Evolutionary conservation across 2,329 filamentous ascomycete genomes (phyloP), one percentile per base, ranked within the genome.

Genomic region (Botrytis squamosa): DNA sequence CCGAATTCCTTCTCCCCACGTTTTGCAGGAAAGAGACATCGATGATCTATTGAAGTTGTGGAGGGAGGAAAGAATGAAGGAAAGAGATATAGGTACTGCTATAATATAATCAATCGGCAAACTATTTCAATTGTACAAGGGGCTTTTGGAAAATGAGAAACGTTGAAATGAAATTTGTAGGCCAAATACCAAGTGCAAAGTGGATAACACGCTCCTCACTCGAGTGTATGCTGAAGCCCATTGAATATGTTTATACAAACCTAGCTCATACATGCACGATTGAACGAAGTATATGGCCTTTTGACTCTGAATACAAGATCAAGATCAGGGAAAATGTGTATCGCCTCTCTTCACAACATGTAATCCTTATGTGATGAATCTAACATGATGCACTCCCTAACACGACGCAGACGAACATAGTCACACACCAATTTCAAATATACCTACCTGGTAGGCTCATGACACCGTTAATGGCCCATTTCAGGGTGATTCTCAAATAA

Each of bases 351-450:
- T 18, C 3, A 63, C 12, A 16, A 25, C 20, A 66, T 38, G 8
- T 36, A 3, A 52, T 18, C 6, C 16, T 49, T 18, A 2, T 14
- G 18, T n/a, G n/a, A 8, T 25, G 20, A 25, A 25, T 18, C 29
- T 52, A 38, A n/a, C 29, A 82, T 95, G 81, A 94, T 14, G 8
- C 36, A 42, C 22, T 10, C 9, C 16, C 9, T 38, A n/a, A 67
- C 14, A 25, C n/a, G 9, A 57, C 14, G n/a, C 29, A 57, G 52
- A 18, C 6, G 52, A 33, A 16, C 18, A 29, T 3, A 57, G 18
- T 8, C n/a, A 29, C 6, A 33, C 3, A 57, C 14, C 3, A 29
- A 33, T 57, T 12, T 18, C 52, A 57, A 33, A 18, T 16, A 57
- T 18, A 29, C 7, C n/a, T 29, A 33, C n/a, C 52, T 57, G n/a